A percentile compares a stretch with the other conserved stretches of the same genome.
phyloP scores from a whole-genome alignment of 2,329 filamentous ascomycete species.

The Sclerotinia spermophila region DNA sequence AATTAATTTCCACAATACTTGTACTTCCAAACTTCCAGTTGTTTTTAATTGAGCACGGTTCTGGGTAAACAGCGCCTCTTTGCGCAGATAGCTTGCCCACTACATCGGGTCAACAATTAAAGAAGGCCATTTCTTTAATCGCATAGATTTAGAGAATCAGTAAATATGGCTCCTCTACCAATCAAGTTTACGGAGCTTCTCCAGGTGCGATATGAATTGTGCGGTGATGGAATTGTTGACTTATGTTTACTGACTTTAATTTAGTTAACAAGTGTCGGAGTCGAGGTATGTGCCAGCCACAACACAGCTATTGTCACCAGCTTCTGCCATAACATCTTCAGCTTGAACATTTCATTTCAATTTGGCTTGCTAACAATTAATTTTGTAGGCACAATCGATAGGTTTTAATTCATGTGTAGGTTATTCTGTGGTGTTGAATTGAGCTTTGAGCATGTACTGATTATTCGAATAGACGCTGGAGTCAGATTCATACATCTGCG shows the following conservation, averaged over 20 bases:
- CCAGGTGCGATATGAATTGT: conserved; percentile 77
- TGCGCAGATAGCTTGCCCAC: conserved; percentile 18
- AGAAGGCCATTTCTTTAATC: conserved; percentile 27
- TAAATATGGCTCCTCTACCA: conserved; percentile 54
- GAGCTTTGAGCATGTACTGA: conserved; percentile 17
- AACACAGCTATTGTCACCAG: conserved; percentile 21
- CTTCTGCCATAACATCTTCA: conserved; percentile 17
- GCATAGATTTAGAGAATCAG: conserved; percentile 21
- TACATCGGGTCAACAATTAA: conserved; percentile 18
- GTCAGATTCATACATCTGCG: conserved; percentile 94
- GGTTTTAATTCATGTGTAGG: conserved; percentile 84
- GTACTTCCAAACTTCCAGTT: conserved; percentile 21
- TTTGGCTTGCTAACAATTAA: conserved; percentile 33
- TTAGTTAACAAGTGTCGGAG: conserved; percentile 51
- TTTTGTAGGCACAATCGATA: conserved; percentile 63
- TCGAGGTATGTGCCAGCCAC: conserved; percentile 45
- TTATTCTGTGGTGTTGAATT: conserved; percentile 30
- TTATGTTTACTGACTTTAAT: conserved; percentile 29
- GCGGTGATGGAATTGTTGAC: conserved; percentile 67
- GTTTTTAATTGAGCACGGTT: conserved; percentile 32
- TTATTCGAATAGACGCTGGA: conserved; percentile 73
- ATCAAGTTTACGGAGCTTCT: conserved; percentile 93
- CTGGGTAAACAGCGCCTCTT: conserved; percentile 17
- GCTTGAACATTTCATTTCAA: conserved; percentile 23
- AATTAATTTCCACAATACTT: conserved; percentile 25